These are phyloP conservation scores for Diaporthe velutina DNA, from an alignment of 2,329 filamentous ascomycete species.

Conservation along the genomic window DNA sequence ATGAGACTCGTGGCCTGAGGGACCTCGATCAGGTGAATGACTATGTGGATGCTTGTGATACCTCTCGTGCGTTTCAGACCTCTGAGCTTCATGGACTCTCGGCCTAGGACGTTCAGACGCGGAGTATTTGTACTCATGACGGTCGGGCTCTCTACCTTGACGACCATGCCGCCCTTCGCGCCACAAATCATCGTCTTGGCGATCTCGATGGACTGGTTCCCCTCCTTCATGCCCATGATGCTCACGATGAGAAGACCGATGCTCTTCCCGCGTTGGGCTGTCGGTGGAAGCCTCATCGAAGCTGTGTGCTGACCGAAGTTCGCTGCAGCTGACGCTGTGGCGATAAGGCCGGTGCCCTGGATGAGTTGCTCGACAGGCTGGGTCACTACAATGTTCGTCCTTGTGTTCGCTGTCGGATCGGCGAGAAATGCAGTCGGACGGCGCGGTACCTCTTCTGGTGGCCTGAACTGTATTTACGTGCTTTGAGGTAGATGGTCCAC, in stretches of 20 bases:
- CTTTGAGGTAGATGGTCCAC: neutral
- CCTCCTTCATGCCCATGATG: neutral
- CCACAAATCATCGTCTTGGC: neutral
- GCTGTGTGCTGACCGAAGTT: neutral
- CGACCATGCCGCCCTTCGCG: neutral
- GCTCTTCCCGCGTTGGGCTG: constrained; percentile 35
- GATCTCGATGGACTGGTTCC: neutral
- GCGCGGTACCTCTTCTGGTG: neutral
- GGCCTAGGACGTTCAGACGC: neutral
- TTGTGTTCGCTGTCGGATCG: constrained; percentile 34
- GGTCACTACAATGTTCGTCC: constrained; percentile 38
- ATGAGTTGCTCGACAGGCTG: constrained; percentile 42
- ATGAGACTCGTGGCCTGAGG: neutral
- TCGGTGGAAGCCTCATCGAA: constrained; percentile 27
- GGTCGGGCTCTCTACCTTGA: neutral
- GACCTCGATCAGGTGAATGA: constrained; percentile 25
- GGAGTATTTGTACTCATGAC: neutral
- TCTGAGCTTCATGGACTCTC: neutral
- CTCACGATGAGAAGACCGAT: neutral
- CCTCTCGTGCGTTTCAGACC: constrained; percentile 19
- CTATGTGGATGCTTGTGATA: constrained; percentile 33
- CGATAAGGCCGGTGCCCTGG: constrained; percentile 41
- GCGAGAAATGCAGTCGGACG: constrained; percentile 37
- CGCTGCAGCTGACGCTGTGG: constrained; percentile 43
- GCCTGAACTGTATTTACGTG: constrained; percentile 8